phyloP scores from a whole-genome alignment of 176 grass and related monocot species.

The Urochloa ruziziensis region DNA sequence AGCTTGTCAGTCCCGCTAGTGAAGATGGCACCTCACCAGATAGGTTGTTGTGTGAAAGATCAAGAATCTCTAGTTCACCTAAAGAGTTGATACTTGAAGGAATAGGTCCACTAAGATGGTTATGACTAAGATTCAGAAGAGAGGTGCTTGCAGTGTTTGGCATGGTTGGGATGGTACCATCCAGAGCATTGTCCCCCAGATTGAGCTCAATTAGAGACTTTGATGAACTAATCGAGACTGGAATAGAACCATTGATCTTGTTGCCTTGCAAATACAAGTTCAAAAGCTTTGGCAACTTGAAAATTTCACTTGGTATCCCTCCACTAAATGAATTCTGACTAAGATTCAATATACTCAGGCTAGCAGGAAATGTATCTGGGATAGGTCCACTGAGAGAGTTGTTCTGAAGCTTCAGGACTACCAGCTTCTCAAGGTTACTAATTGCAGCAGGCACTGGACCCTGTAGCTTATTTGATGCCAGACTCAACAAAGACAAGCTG shows the following conservation, averaged over 20 bases:
- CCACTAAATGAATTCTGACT: slow-evolving; percentile 56
- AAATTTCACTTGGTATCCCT: slow-evolving; percentile 35
- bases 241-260: slow-evolving; percentile 48
- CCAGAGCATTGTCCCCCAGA: slow-evolving; percentile 52
- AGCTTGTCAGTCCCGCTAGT: not conserved
- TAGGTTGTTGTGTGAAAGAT: slow-evolving; percentile 77
- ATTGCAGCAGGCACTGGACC: slow-evolving; percentile 42
- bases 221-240: slow-evolving; percentile 18
- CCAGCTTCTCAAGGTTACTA: slow-evolving; percentile 40
- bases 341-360: slow-evolving; percentile 54
- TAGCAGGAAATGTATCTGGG: slow-evolving; percentile 18
- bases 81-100: slow-evolving; percentile 19
- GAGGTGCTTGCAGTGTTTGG: slow-evolving; percentile 10
- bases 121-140: slow-evolving; percentile 73
- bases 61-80: slow-evolving; percentile 37
- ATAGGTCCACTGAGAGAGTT: slow-evolving; percentile 49
- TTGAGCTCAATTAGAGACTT: slow-evolving; percentile 37
- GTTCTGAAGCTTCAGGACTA: slow-evolving; percentile 50
- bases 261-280: slow-evolving; percentile 53
- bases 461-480: slow-evolving; percentile 55
- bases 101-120: slow-evolving; percentile 49
- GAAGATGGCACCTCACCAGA: slow-evolving; percentile 42
- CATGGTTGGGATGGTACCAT: slow-evolving; percentile 57
- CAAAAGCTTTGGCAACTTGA: slow-evolving; percentile 27
- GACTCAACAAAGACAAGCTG: slow-evolving; percentile 52